Percentiles rank a stretch among this genome's conserved stretches.
These are phyloP conservation scores for Zarea fungicola DNA, from an alignment of 2,329 filamentous ascomycete genomes.

Conservation along the genomic window DNA sequence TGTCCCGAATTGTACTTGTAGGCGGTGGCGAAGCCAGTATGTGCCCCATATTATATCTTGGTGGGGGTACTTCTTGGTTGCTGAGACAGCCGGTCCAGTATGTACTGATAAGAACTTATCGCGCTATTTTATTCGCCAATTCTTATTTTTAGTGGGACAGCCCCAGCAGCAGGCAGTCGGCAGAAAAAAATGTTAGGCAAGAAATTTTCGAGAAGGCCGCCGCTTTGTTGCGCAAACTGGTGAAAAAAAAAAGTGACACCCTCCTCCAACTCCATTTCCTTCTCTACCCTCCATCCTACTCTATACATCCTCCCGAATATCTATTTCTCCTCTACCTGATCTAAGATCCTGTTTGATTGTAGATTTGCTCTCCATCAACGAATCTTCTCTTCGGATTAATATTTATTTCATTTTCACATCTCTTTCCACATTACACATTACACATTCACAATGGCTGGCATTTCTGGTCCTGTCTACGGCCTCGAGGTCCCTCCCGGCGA, in stretches of 20 bases:
- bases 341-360: not conserved
- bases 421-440: constrained; percentile 11
- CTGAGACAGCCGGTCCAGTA: constrained; percentile 11
- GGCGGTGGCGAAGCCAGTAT: not conserved
- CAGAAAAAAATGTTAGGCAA: constrained; percentile 12
- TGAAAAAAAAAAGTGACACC: constrained; percentile 11
- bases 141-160: not conserved
- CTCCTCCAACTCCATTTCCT: not conserved
- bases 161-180: not conserved
- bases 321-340: not conserved
- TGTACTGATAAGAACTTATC: constrained; percentile 9
- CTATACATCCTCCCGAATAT: not conserved
- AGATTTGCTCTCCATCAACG: constrained; percentile 2
- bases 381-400: not conserved
- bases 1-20: too few relatives aligned
- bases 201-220: constrained; percentile 6
- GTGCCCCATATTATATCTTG: not conserved
- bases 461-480: constrained; percentile 80
- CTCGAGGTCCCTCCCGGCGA: constrained; percentile 84
- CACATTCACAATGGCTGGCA: constrained; percentile 45
- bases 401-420: constrained; percentile 2
- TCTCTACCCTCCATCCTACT: constrained; percentile 8
- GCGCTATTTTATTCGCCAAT: not conserved
- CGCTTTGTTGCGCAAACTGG: not conserved
- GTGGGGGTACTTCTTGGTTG: constrained; percentile 11